phyloP scores from a whole-genome alignment of 2,329 filamentous ascomycete genomes.

The Penicillium sp. region DNA sequence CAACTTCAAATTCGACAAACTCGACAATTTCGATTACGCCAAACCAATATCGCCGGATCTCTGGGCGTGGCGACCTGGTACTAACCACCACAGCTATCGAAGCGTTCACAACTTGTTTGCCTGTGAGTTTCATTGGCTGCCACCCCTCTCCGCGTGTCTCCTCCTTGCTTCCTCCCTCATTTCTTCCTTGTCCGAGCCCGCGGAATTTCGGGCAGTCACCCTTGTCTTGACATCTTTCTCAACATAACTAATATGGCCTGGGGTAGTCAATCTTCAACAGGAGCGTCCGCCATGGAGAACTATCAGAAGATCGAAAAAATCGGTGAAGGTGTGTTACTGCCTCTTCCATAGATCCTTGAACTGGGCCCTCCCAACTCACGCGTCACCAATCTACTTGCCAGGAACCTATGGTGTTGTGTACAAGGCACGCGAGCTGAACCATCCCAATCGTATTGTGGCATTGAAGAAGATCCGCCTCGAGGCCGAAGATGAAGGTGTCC shows the following conservation, averaged over 20 bases:
- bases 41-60: neutral
- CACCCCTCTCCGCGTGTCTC: conserved; percentile 1
- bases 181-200: conserved; percentile 1
- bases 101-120: neutral
- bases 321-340: conserved; percentile 66
- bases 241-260: conserved; percentile 5
- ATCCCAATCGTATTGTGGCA: conserved; percentile 78
- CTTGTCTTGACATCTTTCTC: neutral
- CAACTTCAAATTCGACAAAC: conserved; percentile 7
- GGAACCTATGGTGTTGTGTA: conserved; percentile 94
- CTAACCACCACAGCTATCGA: conserved; percentile 6
- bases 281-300: conserved; percentile 65
- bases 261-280: conserved; percentile 1
- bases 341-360: conserved; percentile 1
- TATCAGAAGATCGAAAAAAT: conserved; percentile 97
- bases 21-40: neutral
- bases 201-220: conserved; percentile 4
- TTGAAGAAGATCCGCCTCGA: conserved; percentile 94
- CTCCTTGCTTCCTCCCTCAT: conserved; percentile 15
- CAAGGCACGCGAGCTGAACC: conserved; percentile 80
- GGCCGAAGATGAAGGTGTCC: conserved; percentile 89
- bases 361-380: conserved; percentile 12
- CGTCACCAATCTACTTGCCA: conserved; percentile 32
- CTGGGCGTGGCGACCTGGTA: conserved; percentile 5
- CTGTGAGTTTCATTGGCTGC: conserved; percentile 3